Evolutionary conservation across 23 red algal genomes (phyloP).

Genomic region (Gracilaria domingensis): DNA sequence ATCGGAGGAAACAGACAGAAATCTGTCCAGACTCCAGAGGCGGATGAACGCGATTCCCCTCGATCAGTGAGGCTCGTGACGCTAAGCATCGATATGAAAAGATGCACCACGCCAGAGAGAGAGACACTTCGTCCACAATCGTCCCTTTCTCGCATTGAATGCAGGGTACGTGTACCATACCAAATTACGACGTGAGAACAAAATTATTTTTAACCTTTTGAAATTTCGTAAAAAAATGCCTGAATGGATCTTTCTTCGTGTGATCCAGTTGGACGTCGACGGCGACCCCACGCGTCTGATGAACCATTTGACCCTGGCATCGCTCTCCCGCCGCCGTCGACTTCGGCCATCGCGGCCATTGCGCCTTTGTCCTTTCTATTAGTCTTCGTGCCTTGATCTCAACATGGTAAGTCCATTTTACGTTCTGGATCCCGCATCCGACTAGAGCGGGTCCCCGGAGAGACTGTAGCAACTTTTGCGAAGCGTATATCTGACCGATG

Average conservation of each 20-base stretch:
- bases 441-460: not conserved
- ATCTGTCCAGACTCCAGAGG: too few species aligned
- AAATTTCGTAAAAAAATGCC: not conserved
- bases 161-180: too few species aligned
- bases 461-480: not conserved
- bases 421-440: not conserved
- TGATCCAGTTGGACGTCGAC: slow-evolving; percentile 1
- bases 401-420: slow-evolving; percentile 22
- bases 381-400: slow-evolving; percentile 2
- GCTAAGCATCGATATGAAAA: too few species aligned
- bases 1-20: not conserved
- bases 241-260: slow-evolving; percentile 1
- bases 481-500: not conserved
- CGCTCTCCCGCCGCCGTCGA: not conserved
- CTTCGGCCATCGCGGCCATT: not conserved
- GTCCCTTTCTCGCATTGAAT: too few species aligned
- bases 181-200: too few species aligned
- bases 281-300: not conserved
- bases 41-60: too few species aligned
- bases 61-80: too few species aligned
- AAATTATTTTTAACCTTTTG: not conserved
- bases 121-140: too few species aligned
- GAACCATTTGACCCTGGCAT: not conserved
- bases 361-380: not conserved
- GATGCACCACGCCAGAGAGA: too few species aligned